Percentiles rank a stretch among this genome's conserved stretches.
These are phyloP conservation scores for Coemansia sp. DNA, from an alignment of 192 early-diverging fungal genomes.

Conservation along the genomic window DNA sequence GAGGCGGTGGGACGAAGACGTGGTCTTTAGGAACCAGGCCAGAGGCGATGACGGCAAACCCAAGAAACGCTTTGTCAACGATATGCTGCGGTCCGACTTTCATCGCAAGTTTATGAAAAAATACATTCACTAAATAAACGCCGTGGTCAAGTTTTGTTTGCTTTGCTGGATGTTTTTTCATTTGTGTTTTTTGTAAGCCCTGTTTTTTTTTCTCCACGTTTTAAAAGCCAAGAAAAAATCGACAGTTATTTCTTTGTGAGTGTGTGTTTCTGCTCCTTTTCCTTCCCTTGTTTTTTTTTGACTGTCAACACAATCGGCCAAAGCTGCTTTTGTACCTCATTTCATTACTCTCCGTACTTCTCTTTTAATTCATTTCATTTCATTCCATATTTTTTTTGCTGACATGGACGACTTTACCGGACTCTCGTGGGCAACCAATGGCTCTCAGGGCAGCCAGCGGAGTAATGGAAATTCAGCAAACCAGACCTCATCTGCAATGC, in stretches of 20 bases:
- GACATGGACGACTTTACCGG: conserved; percentile 46
- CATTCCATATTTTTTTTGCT: neutral
- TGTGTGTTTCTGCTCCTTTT: conserved; percentile 3
- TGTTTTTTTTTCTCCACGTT: neutral
- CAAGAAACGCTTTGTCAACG: conserved; percentile 96
- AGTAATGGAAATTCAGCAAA: neutral
- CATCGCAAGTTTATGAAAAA: conserved; percentile 96
- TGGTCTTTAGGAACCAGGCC: conserved; percentile 97
- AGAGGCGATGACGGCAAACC: conserved; percentile 80
- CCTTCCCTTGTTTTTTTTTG: conserved; percentile 6
- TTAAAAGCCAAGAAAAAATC: neutral
- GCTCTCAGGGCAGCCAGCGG: neutral
- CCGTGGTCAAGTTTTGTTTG: neutral
- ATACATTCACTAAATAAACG: conserved; percentile 65
- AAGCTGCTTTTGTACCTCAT: neutral
- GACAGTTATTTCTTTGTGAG: neutral
- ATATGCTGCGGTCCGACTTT: conserved; percentile 93
- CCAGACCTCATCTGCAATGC: conserved; percentile 7
- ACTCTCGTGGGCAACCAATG: conserved; percentile 26
- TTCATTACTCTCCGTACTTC: neutral
- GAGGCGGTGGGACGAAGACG: conserved; percentile 96
- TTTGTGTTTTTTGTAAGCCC: neutral
- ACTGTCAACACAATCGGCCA: neutral
- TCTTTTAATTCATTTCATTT: conserved; percentile 3
- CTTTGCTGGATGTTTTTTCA: neutral